Conservation (phyloP, 352 stramenopile genomes). For the Pelagophyceae sp. region DNA sequence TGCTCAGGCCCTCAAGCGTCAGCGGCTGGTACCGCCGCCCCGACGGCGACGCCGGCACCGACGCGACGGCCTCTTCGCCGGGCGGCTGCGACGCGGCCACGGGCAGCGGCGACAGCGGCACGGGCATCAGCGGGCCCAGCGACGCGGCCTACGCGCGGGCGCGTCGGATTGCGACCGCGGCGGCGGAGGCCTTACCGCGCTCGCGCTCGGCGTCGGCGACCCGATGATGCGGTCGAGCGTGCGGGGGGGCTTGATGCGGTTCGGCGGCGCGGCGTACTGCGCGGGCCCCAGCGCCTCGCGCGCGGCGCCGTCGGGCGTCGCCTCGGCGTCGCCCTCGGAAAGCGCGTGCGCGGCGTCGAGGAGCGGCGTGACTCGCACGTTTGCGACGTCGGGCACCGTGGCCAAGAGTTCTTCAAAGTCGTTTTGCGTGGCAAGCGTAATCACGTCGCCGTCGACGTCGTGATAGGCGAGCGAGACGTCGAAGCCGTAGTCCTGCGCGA, state of each 20-base stretch:
- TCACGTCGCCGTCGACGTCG: slow-evolving; percentile 34
- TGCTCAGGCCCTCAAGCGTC: no score
- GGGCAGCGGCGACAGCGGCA: background rate
- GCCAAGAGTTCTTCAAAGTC: slow-evolving; percentile 34
- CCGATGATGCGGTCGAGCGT: background rate
- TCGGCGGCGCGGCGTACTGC: background rate
- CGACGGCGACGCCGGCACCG: background rate
- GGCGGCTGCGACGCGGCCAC: background rate
- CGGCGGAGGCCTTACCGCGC: background rate
- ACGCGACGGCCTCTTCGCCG: background rate
- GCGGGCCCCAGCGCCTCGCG: background rate
- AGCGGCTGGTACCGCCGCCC: background rate
- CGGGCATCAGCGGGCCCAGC: background rate
- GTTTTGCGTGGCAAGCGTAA: slow-evolving; percentile 37
- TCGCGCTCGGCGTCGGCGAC: background rate
- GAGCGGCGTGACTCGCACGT: slow-evolving; percentile 19
- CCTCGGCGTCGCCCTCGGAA: background rate
- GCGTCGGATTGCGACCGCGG: background rate
- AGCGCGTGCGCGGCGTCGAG: background rate
- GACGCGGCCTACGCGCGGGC: no score
- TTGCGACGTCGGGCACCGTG: background rate
- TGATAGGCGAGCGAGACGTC: slow-evolving; percentile 31
- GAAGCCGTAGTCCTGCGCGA: slow-evolving; percentile 22
- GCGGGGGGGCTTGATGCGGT: background rate
- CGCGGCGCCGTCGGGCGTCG: background rate